phyloP scores from a whole-genome alignment of 331 rosid genomes.

The Erythrophleum ivorense region DNA sequence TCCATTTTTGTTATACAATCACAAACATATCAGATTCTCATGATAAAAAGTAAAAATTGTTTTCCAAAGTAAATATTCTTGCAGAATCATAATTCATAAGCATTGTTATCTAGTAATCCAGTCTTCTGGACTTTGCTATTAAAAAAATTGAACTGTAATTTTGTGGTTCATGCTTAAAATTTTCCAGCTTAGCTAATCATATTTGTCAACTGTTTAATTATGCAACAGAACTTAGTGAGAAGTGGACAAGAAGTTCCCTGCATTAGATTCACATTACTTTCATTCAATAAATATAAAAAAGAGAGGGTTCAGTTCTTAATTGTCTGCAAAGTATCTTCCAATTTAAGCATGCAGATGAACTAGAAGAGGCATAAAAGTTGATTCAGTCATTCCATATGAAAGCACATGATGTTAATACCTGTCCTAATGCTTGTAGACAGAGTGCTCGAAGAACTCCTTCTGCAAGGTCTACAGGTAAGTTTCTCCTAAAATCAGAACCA shows the following conservation, averaged over 20 bases:
- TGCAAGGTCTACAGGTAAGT: conserved; percentile 88
- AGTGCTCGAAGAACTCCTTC: conserved; percentile 97
- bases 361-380: conserved; percentile 16
- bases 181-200: conserved; percentile 2
- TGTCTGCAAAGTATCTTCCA: conserved; percentile 6
- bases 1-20: not conserved
- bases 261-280: not conserved
- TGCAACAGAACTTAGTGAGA: conserved; percentile 5
- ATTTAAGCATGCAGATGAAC: conserved; percentile 7
- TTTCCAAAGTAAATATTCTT: not conserved
- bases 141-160: not conserved
- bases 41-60: not conserved
- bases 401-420: conserved; percentile 57
- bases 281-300: not conserved
- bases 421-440: conserved; percentile 91
- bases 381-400: conserved; percentile 19
- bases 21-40: not conserved
- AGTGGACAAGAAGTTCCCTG: not conserved
- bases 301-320: not conserved
- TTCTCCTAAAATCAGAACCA: conserved; percentile 66
- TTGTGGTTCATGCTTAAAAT: not conserved
- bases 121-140: not conserved
- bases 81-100: not conserved
- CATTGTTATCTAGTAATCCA: not conserved
- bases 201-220: not conserved